Conservation (phyloP, 2,329 filamentous ascomycete species). For the Hypomyces perniciosus region DNA sequence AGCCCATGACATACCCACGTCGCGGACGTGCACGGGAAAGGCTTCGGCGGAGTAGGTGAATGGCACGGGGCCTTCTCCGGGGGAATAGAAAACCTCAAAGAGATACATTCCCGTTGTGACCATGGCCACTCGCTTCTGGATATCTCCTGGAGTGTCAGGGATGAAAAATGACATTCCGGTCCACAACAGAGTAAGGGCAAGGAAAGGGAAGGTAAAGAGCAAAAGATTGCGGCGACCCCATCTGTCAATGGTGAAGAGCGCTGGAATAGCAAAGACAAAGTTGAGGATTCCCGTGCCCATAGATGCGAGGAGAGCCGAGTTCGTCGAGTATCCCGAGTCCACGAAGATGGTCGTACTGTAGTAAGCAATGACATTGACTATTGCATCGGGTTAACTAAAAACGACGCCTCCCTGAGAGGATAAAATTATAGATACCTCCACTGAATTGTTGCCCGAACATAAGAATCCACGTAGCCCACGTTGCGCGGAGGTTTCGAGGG, state of each 20-base stretch:
- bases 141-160: slow-evolving; percentile 11
- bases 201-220: slow-evolving; percentile 29
- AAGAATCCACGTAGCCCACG: slow-evolving; percentile 55
- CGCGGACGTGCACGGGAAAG: slow-evolving; percentile 32
- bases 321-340: slow-evolving; percentile 21
- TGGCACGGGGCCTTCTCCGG: slow-evolving; percentile 32
- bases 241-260: slow-evolving; percentile 27
- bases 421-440: background rate
- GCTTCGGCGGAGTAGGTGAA: slow-evolving; percentile 35
- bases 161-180: slow-evolving; percentile 27
- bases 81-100: slow-evolving; percentile 31
- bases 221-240: slow-evolving; percentile 19
- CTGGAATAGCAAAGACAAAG: slow-evolving; percentile 24
- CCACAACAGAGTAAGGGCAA: slow-evolving; percentile 28
- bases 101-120: slow-evolving; percentile 32
- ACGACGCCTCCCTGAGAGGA: slow-evolving; percentile 16
- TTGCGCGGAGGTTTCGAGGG: slow-evolving; percentile 51
- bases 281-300: slow-evolving; percentile 26
- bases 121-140: slow-evolving; percentile 23
- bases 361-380: slow-evolving; percentile 26
- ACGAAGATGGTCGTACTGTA: slow-evolving; percentile 26
- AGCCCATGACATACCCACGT: slow-evolving; percentile 34
- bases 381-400: background rate
- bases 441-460: slow-evolving; percentile 50
- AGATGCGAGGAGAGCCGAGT: slow-evolving; percentile 26